phyloP scores from a whole-genome alignment of 1,284 basidiomycete genomes.

The Leucocoprinus gongylophorus region DNA sequence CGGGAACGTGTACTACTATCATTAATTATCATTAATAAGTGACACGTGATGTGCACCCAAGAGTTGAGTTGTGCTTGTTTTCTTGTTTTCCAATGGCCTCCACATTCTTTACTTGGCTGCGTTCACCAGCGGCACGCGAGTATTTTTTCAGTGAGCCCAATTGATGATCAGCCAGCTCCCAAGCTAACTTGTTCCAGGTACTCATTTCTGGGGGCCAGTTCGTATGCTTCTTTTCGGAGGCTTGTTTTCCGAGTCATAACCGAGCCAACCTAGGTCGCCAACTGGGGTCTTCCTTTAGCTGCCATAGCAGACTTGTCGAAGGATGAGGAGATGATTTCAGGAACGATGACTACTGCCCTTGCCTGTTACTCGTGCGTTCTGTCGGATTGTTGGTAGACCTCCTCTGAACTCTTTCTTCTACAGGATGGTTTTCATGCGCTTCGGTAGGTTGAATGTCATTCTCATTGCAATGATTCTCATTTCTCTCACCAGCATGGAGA shows the following conservation, averaged over 20 bases:
- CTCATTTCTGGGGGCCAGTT: conserved; percentile 95
- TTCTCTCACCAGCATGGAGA: conserved; percentile 64
- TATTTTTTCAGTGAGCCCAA: conserved; percentile 85
- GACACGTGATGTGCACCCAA: conserved; percentile 15
- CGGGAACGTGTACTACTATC: too few species aligned
- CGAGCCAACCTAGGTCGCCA: conserved; percentile 65
- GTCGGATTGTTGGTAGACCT: background rate
- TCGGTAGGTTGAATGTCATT: conserved; percentile 46
- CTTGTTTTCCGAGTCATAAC: conserved; percentile 11
- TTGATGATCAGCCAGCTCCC: background rate
- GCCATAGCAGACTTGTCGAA: conserved; percentile 85
- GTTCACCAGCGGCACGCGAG: conserved; percentile 81
- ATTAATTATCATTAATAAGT: too few species aligned
- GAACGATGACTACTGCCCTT: conserved; percentile 90
- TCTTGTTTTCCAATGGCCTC: conserved; percentile 55
- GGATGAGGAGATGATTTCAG: conserved; percentile 93
- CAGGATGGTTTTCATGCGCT: conserved; percentile 93
- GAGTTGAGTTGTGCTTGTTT: background rate
- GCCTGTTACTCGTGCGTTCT: conserved; percentile 81
- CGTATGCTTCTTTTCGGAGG: conserved; percentile 17
- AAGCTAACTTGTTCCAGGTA: conserved; percentile 47
- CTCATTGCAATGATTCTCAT: background rate
- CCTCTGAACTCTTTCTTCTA: conserved; percentile 12
- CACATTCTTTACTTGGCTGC: conserved; percentile 78
- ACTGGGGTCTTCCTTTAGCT: conserved; percentile 94